A percentile compares a stretch with the other conserved stretches of the same genome.
Evolutionary conservation across 805 yeast genomes (phyloP).

Genomic region (Hanseniaspora meyeri): DNA sequence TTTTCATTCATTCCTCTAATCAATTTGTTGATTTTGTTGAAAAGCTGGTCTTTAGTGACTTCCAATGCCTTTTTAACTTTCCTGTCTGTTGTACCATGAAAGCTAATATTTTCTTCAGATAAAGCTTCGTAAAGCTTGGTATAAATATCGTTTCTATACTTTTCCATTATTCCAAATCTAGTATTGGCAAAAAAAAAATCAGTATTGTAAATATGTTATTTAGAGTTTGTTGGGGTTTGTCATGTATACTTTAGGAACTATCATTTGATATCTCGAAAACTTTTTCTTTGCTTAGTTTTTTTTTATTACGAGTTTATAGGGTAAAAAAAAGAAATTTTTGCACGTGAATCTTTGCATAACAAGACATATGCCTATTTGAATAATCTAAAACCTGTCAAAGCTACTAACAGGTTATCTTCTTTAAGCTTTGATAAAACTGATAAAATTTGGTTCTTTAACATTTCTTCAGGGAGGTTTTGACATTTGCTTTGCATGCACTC

Average conservation of each 20-base stretch:
- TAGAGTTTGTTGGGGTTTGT: neutral
- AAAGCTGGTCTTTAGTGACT: constrained; percentile 31
- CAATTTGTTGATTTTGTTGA: constrained; percentile 37
- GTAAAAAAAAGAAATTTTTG: constrained; percentile 1
- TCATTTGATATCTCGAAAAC: neutral
- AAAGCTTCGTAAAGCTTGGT: constrained; percentile 30
- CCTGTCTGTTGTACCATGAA: constrained; percentile 51
- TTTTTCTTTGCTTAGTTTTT: neutral
- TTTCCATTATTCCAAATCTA: neutral
- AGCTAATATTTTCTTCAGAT: constrained; percentile 70
- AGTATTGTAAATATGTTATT: neutral
- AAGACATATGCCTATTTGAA: neutral
- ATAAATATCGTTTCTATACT: neutral
- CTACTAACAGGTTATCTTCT: no score
- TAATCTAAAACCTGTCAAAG: no score
- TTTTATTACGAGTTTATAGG: neutral
- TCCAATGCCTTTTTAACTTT: constrained; percentile 32
- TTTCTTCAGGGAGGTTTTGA: no score
- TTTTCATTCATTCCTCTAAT: constrained; percentile 30
- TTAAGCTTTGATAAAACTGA: no score
- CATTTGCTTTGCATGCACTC: no score
- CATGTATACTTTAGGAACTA: neutral
- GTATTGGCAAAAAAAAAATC: no score
- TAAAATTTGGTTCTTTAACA: no score
- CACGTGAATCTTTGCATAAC: neutral